A percentile compares a stretch with the other conserved stretches of the same genome.
These are phyloP conservation scores for Bonia amplexicaulis DNA, from an alignment of 176 grass and related monocot species.

Conservation along the genomic window DNA sequence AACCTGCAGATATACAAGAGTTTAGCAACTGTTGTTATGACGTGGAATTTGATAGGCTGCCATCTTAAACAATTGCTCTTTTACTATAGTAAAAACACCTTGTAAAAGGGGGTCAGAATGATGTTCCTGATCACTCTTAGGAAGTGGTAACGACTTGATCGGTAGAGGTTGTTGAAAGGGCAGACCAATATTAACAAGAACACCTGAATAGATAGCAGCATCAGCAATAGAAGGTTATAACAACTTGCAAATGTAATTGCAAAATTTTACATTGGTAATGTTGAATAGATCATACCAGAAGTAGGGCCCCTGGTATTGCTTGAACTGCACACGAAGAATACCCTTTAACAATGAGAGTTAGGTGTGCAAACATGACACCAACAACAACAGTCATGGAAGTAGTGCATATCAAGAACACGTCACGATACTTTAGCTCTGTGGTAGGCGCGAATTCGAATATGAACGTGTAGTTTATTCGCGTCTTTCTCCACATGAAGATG, in stretches of 20 bases:
- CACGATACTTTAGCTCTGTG: constrained; percentile 82
- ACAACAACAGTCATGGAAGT: constrained; percentile 71
- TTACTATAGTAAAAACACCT: constrained; percentile 49
- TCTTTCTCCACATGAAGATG: constrained; percentile 98
- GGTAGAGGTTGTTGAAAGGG: constrained; percentile 77
- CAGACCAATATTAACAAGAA: constrained; percentile 74
- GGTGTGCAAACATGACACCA: constrained; percentile 79
- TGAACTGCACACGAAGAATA: constrained; percentile 74
- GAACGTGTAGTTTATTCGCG: constrained; percentile 85
- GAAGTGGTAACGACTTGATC: constrained; percentile 78
- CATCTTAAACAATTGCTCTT: neutral
- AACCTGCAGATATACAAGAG: constrained; percentile 50
- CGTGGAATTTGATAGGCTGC: constrained; percentile 7
- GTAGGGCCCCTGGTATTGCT: constrained; percentile 79
- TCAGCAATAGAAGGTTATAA: neutral
- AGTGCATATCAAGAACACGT: constrained; percentile 78
- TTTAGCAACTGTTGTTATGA: constrained; percentile 15
- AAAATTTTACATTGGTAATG: constrained; percentile 11
- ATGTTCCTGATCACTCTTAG: constrained; percentile 85
- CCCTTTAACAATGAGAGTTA: constrained; percentile 56
- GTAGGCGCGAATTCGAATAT: constrained; percentile 92
- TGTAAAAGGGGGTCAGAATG: constrained; percentile 89
- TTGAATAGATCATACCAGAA: constrained; percentile 61
- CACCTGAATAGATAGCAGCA: constrained; percentile 46
- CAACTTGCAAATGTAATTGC: neutral